These are phyloP conservation scores for Urochloa ruziziensis DNA, from an alignment of 176 grass and related monocot species.

Conservation along the genomic window DNA sequence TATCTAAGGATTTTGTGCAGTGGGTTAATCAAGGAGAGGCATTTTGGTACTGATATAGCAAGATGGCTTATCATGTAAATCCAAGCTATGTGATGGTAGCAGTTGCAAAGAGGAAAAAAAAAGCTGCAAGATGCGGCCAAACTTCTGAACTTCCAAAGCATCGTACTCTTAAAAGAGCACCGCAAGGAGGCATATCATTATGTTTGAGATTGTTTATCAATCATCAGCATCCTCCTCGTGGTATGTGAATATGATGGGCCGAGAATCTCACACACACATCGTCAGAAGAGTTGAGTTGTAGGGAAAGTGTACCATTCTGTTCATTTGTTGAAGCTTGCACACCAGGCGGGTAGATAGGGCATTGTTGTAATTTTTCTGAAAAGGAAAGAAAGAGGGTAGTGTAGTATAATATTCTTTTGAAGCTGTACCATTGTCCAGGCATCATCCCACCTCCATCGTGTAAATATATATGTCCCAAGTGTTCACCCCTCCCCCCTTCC, in stretches of 20 bases:
- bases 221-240: slow-evolving; percentile 4
- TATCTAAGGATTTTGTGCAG: slow-evolving; percentile 53
- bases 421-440: slow-evolving; percentile 30
- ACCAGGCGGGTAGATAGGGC: slow-evolving; percentile 46
- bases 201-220: not conserved
- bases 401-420: slow-evolving; percentile 61
- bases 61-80: slow-evolving; percentile 27
- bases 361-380: slow-evolving; percentile 39
- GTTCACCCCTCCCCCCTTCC: not conserved
- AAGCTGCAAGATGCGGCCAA: slow-evolving; percentile 7
- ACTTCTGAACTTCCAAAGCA: slow-evolving; percentile 12
- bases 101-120: not conserved
- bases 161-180: not conserved
- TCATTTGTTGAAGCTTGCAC: slow-evolving; percentile 43
- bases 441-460: slow-evolving; percentile 27
- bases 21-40: slow-evolving; percentile 59
- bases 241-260: slow-evolving; percentile 11
- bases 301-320: slow-evolving; percentile 52
- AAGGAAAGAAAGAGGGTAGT: slow-evolving; percentile 50
- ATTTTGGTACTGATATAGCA: slow-evolving; percentile 63
- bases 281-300: slow-evolving; percentile 25
- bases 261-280: not conserved
- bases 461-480: slow-evolving; percentile 55
- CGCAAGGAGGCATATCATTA: not conserved
- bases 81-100: slow-evolving; percentile 23